Base-by-base conservation (phyloP, 1,284 basidiomycete genomes). In the Volvariella surrecta region DNA sequence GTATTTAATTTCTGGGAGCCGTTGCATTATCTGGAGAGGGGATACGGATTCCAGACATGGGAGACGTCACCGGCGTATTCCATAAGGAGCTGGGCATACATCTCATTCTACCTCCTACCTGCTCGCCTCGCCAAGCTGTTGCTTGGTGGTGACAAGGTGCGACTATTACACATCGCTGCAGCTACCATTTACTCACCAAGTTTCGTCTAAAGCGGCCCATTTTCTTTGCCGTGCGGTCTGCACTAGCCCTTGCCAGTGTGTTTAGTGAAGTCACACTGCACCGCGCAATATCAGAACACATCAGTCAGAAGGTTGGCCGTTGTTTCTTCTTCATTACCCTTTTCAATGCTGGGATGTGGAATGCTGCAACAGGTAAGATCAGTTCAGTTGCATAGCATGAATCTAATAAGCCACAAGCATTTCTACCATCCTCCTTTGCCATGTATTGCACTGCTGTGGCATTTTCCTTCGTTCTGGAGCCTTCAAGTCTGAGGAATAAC, bases 1-100 rank as follows among this genome's bases (percentile, higher is more conserved):
- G 93, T 95, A 9, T 99, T 85, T 74, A 99, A 99, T 63, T 99
- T 97, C 64, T 99, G 90, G 90, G 96, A 99, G 58, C 95, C 96
- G 17, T 67, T 99, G 24, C 95, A 98, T 63, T 92, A 93, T 63
- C 70, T 94, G 43, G 76, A 82, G 50, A 70, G 81, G 50, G 89
- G 89, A 21, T 70, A 82, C 52, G 91, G 89, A 4, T 98, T 99
- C 62, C 93, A 99, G 64, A 98, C 96, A 1, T 99, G 96, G 96
- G 96, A 99, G 59, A 82, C 90, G 4, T 89, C 93, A 8, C 93
- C 96, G 4, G 66, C 78, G 45, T 97, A 86, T 58, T 83, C 92
- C 4, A 84, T 99, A 50, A 73, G 96, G 48, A 94, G 89, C 50
- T 99, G 93, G 92, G 80, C 90, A 7, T 99, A 98, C 61, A 76